Percentiles rank a stretch among this genome's conserved stretches.
Evolutionary conservation across 441 rosid species (phyloP).

Genomic region (Daphne laureola): DNA sequence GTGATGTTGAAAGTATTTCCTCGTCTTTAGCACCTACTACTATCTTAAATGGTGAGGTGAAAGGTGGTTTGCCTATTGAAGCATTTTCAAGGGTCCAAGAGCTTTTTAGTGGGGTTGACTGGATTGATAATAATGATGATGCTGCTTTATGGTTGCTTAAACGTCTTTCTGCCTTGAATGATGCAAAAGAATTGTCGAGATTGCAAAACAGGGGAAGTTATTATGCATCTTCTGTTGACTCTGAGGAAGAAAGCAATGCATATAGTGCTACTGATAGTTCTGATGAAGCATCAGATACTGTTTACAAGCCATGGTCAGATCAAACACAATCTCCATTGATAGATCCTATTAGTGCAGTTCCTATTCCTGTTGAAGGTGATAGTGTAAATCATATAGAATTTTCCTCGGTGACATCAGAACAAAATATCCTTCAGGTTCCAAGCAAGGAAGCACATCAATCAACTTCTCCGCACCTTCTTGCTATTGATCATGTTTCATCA

Average conservation of each 20-base stretch:
- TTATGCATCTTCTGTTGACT: constrained; percentile 62
- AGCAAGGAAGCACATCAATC: constrained; percentile 21
- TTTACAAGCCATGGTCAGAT: constrained; percentile 33
- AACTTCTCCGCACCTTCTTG: constrained; percentile 12
- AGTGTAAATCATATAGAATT: constrained; percentile 29
- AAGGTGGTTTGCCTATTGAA: constrained; percentile 94
- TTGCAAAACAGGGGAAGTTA: constrained; percentile 58
- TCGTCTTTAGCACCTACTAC: constrained; percentile 59
- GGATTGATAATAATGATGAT: constrained; percentile 78
- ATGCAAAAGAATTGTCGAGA: constrained; percentile 77
- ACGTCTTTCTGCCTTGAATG: constrained; percentile 77
- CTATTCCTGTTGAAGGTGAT: constrained; percentile 32
- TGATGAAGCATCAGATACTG: constrained; percentile 70
- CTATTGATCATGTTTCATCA: constrained; percentile 1
- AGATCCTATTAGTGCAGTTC: constrained; percentile 21
- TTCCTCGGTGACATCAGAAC: constrained; percentile 27
- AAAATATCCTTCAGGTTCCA: constrained; percentile 21
- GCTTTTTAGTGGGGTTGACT: constrained; percentile 81
- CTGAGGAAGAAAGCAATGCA: constrained; percentile 87
- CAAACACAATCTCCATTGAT: constrained; percentile 12
- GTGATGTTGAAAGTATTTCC: constrained; percentile 62
- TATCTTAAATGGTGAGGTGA: constrained; percentile 80
- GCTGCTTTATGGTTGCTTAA: constrained; percentile 91
- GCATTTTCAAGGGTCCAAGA: constrained; percentile 96
- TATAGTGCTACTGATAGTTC: constrained; percentile 93